Percentiles rank a stretch among this genome's conserved stretches.
Conservation (phyloP, 352 stramenopile genomes). For the Pythium insidiosum region DNA sequence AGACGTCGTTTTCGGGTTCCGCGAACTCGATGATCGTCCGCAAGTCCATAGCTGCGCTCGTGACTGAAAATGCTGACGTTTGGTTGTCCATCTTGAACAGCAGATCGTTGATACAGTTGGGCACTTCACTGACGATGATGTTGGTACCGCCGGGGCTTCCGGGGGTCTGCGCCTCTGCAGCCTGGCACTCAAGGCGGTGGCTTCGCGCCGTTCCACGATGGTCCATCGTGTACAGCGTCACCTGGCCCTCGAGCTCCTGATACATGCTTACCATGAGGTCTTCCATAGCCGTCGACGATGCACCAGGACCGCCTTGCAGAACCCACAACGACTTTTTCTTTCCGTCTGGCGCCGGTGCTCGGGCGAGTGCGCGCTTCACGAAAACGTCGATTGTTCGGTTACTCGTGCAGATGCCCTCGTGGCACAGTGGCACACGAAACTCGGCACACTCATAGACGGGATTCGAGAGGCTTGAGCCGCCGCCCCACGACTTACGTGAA, state of each 20-base stretch:
- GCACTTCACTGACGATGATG: constrained; percentile 49
- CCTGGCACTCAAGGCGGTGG: constrained; percentile 41
- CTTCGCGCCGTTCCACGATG: constrained; percentile 57
- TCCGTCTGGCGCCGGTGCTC: neutral
- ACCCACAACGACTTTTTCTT: constrained; percentile 52
- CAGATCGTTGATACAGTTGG: constrained; percentile 62
- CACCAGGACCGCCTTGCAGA: constrained; percentile 57
- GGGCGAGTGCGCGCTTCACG: constrained; percentile 41
- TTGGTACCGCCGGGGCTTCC: constrained; percentile 39
- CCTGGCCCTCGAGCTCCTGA: constrained; percentile 31
- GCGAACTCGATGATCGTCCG: constrained; percentile 37
- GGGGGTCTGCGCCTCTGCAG: constrained; percentile 31
- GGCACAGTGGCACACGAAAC: constrained; percentile 24
- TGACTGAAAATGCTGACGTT: constrained; percentile 57
- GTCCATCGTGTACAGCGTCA: constrained; percentile 66
- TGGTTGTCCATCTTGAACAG: constrained; percentile 70
- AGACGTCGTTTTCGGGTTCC: constrained; percentile 43
- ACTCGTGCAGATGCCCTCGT: constrained; percentile 20
- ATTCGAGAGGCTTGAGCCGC: no score
- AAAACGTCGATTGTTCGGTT: constrained; percentile 22
- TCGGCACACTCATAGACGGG: constrained; percentile 21
- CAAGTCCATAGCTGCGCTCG: constrained; percentile 62
- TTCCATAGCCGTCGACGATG: constrained; percentile 66
- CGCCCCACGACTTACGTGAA: no score
- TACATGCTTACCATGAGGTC: constrained; percentile 52